Conservation (phyloP, 1,139 yeast genomes). For the Trichomonascaceae sp. region DNA sequence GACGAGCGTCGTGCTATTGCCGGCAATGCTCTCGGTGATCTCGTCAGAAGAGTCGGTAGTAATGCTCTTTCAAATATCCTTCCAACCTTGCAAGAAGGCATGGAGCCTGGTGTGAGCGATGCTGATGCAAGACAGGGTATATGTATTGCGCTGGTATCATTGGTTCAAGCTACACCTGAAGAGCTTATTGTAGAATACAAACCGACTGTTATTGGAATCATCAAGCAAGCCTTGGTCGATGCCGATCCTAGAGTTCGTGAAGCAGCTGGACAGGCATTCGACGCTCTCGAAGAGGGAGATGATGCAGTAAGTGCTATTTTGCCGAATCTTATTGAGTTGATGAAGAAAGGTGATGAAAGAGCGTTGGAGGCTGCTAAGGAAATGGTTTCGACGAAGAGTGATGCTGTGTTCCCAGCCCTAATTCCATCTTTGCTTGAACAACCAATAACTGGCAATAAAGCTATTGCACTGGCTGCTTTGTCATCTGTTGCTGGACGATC, state of each 20-base stretch:
- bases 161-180: conserved; percentile 65
- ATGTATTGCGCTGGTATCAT: conserved; percentile 85
- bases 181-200: conserved; percentile 63
- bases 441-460: conserved; percentile 80
- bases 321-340: conserved; percentile 71
- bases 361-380: conserved; percentile 88
- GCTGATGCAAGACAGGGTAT: conserved; percentile 87
- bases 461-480: conserved; percentile 78
- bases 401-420: conserved; percentile 87
- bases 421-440: conserved; percentile 77
- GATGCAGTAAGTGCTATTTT: conserved; percentile 69
- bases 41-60: conserved; percentile 92
- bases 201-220: conserved; percentile 62
- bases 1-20: conserved; percentile 79
- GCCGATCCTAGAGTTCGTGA: conserved; percentile 67
- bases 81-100: conserved; percentile 73
- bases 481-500: conserved; percentile 90
- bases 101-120: conserved; percentile 24
- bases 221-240: conserved; percentile 76
- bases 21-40: conserved; percentile 90
- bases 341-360: conserved; percentile 61
- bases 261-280: conserved; percentile 90
- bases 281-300: conserved; percentile 72
- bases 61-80: conserved; percentile 77
- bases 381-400: conserved; percentile 86